Conservation (phyloP, 2,329 filamentous ascomycete species). For the Coniochaeta sp. region DNA sequence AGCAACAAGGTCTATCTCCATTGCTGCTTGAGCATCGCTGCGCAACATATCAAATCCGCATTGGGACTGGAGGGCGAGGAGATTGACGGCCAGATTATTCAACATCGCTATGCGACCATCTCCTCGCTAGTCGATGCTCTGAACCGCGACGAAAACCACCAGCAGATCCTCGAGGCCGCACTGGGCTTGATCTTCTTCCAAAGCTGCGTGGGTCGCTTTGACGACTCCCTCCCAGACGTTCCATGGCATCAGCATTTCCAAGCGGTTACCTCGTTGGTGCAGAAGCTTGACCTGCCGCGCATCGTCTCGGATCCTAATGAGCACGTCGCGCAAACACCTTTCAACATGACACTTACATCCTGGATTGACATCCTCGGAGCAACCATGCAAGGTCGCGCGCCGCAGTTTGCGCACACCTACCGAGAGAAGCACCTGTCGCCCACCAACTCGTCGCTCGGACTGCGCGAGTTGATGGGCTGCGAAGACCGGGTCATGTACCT, state of each 20-base stretch:
- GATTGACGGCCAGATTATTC: constrained; percentile 85
- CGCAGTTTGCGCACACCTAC: constrained; percentile 90
- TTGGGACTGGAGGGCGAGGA: constrained; percentile 60
- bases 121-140: constrained; percentile 78
- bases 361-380: constrained; percentile 98
- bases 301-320: constrained; percentile 56
- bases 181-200: constrained; percentile 96
- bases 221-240: constrained; percentile 83
- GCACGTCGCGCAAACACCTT: constrained; percentile 61
- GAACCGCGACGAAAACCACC: constrained; percentile 71
- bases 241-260: constrained; percentile 97
- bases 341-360: constrained; percentile 89
- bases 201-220: constrained; percentile 78
- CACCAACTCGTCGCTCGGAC: constrained; percentile 56
- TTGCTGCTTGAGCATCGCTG: constrained; percentile 89
- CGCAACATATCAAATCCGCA: constrained; percentile 83
- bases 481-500: constrained; percentile 97
- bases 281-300: constrained; percentile 73
- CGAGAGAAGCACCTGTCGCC: constrained; percentile 81
- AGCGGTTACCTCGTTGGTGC: constrained; percentile 76
- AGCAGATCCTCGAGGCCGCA: constrained; percentile 84
- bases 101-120: constrained; percentile 84
- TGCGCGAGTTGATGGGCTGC: constrained; percentile 93
- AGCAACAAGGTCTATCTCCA: constrained; percentile 91
- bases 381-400: constrained; percentile 81